Evolutionary conservation across 306 rosid genomes (phyloP).

Genomic region (Pyrus bretschneideri): DNA sequence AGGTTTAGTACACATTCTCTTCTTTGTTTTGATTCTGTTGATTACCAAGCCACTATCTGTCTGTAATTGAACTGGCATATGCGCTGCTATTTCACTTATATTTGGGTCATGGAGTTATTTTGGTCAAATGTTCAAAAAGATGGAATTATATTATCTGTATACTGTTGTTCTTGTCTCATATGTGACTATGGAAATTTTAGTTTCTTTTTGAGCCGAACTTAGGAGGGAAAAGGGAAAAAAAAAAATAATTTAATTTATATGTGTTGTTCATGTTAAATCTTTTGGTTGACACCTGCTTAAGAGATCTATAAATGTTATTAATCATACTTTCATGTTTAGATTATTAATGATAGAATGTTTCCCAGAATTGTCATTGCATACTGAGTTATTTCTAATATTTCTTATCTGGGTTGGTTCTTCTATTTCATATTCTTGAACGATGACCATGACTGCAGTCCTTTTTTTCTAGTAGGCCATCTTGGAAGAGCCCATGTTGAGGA

Average conservation of each 20-base stretch:
- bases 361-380: background rate
- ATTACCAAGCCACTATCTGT: background rate
- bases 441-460: background rate
- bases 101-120: background rate
- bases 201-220: background rate
- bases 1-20: constrained; percentile 41
- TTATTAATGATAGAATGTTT: background rate
- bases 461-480: background rate
- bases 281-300: background rate
- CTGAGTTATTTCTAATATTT: background rate
- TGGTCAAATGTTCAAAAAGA: background rate
- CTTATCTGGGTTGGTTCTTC: background rate
- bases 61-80: background rate
- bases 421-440: background rate
- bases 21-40: background rate
- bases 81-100: background rate
- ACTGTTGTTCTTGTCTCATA: background rate
- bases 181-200: background rate
- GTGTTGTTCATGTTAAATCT: background rate
- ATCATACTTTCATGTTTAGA: background rate
- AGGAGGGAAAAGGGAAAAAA: background rate
- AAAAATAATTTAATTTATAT: background rate
- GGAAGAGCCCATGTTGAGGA: background rate
- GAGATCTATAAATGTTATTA: background rate
- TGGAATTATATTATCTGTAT: background rate